Conservation (phyloP, 1,284 basidiomycete genomes). For the Tilletia caries region DNA sequence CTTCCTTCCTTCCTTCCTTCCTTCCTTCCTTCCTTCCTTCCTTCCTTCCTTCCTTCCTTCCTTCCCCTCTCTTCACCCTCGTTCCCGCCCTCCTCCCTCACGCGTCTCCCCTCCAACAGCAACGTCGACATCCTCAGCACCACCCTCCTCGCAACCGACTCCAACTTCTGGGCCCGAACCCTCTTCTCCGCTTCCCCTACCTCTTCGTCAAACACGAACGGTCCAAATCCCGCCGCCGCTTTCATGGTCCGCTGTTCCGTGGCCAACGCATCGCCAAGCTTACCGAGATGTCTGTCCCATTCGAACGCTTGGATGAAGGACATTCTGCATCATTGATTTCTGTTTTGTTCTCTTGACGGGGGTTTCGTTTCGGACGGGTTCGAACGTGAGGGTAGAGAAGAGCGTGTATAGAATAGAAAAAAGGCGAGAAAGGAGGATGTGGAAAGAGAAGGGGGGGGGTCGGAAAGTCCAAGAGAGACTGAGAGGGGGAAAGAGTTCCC, state of each 20-base stretch:
- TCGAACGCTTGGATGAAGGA: neutral
- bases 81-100: neutral
- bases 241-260: neutral
- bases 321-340: neutral
- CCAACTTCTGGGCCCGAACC: neutral
- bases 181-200: neutral
- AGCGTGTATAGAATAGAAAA: too few relatives aligned
- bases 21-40: too few relatives aligned
- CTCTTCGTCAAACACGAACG: neutral
- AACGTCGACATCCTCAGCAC: neutral
- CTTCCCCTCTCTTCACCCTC: neutral
- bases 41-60: neutral
- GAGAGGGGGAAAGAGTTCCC: too few relatives aligned
- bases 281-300: neutral
- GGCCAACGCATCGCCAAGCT: neutral
- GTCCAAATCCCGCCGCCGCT: neutral
- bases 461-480: too few relatives aligned
- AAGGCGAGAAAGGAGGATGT: too few relatives aligned
- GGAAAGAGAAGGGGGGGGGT: too few relatives aligned
- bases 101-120: neutral
- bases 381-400: neutral
- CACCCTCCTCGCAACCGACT: neutral
- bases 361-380: too few relatives aligned
- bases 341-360: too few relatives aligned
- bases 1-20: neutral